These are phyloP conservation scores for Panaeolus papilionaceus DNA, from an alignment of 768 basidiomycete species.

Conservation along the genomic window DNA sequence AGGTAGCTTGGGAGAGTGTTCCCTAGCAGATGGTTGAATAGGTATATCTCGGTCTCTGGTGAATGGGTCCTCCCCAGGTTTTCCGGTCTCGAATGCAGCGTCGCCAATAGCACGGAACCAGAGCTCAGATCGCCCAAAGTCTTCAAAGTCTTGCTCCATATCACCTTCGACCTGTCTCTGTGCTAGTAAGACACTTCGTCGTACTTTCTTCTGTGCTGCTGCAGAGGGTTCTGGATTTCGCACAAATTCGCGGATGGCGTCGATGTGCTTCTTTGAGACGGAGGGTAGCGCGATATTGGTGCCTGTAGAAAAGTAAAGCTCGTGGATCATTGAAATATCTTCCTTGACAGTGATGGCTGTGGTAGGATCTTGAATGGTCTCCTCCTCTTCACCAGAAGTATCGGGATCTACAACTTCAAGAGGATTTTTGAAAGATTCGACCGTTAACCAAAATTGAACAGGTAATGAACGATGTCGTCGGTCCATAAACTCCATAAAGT, in stretches of 20 bases:
- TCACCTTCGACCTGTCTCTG: conserved; percentile 86
- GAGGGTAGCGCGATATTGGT: conserved; percentile 63
- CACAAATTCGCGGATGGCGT: conserved; percentile 73
- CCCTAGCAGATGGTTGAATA: conserved; percentile 19
- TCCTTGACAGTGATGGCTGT: conserved; percentile 73
- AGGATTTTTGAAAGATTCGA: conserved; percentile 98
- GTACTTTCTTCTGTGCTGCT: conserved; percentile 59
- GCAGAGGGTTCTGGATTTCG: conserved; percentile 52
- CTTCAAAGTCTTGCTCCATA: conserved; percentile 93
- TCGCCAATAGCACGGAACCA: conserved; percentile 91
- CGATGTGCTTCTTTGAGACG: conserved; percentile 74
- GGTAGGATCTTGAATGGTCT: conserved; percentile 58
- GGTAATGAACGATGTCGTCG: conserved; percentile 81
- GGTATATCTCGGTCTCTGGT: conserved; percentile 23
- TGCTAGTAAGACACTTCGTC: conserved; percentile 80
- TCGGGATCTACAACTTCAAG: conserved; percentile 83
- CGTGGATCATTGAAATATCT: conserved; percentile 89
- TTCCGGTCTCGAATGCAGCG: conserved; percentile 47
- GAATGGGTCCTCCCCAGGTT: conserved; percentile 31
- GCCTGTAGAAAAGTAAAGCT: conserved; percentile 79
- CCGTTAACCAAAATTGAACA: conserved; percentile 97
- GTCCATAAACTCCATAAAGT: conserved; percentile 99
- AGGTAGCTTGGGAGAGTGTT: conserved; percentile 23
- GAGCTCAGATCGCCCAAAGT: conserved; percentile 87
- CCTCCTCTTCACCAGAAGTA: conserved; percentile 65